Conservation (phyloP, 2,329 filamentous ascomycete species). For the Zymoseptoria pseudotritici region DNA sequence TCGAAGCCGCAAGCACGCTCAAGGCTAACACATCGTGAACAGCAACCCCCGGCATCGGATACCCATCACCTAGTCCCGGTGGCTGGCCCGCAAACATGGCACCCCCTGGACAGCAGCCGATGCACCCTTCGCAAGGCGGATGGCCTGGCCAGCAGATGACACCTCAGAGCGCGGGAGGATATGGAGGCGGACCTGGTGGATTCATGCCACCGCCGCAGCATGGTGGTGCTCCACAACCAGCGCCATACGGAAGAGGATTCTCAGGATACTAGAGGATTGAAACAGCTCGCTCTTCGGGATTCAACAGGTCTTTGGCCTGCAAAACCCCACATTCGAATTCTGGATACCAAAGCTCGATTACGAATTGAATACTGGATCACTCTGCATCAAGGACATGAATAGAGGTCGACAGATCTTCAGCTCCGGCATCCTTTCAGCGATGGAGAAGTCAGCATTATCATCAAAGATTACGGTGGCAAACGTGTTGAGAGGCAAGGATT, state of each 20-base stretch:
- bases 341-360: background rate
- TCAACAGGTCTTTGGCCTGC: background rate
- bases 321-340: background rate
- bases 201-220: conserved; percentile 38
- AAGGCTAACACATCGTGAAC: conserved; percentile 28
- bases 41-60: conserved; percentile 49
- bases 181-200: conserved; percentile 51
- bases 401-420: background rate
- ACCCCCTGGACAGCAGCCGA: conserved; percentile 20
- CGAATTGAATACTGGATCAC: background rate
- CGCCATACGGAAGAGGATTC: conserved; percentile 46
- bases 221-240: conserved; percentile 26
- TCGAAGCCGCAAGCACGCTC: background rate
- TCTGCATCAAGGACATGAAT: background rate
- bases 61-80: conserved; percentile 55
- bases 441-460: background rate
- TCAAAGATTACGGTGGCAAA: background rate
- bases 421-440: background rate
- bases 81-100: conserved; percentile 51
- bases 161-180: conserved; percentile 68
- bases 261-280: conserved; percentile 49
- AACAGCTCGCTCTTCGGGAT: background rate
- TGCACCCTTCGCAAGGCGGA: conserved; percentile 25
- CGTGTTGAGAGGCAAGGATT: background rate
- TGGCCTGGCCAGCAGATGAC: conserved; percentile 35